Base-by-base conservation (phyloP, 768 basidiomycete genomes). In the Amanita thiersii region DNA sequence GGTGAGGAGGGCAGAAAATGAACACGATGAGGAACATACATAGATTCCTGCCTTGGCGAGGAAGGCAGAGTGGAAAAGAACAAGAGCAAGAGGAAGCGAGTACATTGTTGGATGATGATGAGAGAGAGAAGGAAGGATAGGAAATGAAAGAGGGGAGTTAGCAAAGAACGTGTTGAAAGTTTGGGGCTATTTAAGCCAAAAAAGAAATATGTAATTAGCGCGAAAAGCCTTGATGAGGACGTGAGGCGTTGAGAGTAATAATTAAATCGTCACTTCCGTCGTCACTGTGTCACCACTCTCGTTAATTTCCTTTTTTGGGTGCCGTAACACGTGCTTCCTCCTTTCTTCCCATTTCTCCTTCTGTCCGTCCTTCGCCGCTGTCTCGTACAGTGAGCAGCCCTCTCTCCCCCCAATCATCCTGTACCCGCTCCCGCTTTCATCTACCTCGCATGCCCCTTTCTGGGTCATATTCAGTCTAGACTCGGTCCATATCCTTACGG, bases 161-260 rank as follows among this genome's bases (percentile, higher is more conserved):
- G 34, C 7, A 10, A 18, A 9, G 19, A 28, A 26, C 1, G 7
- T 33, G 34, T 36, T 43, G 15, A 33, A 36, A 26, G 23, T 7
- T 20, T 18, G 29, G 39, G 39, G 28, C 3, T 11, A n/a, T n/a
- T n/a, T n/a, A 21, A 24, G 39, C 29, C 29, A 24, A n/a, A 29
- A 31, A 35, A 9, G 40, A 24, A 35, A 42, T 21, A 12, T n/a
- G n/a, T n/a, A n/a, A n/a, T n/a, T n/a, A n/a, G n/a, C n/a, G n/a
- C n/a, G n/a, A n/a, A 21, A 42, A 18, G 40, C 40, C 40, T 42
- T 42, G 32, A 26, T 5, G 29, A 4, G 26, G 33, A 25, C 31
- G 40, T 30, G 40, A 35, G 40, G 40, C 21, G 3, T n/a, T n/a
- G n/a, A n/a, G n/a, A n/a, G n/a, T n/a, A n/a, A n/a, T n/a, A n/a